Conservation (phyloP, 1,139 yeast genomes). For the Protomyces inundatus region DNA sequence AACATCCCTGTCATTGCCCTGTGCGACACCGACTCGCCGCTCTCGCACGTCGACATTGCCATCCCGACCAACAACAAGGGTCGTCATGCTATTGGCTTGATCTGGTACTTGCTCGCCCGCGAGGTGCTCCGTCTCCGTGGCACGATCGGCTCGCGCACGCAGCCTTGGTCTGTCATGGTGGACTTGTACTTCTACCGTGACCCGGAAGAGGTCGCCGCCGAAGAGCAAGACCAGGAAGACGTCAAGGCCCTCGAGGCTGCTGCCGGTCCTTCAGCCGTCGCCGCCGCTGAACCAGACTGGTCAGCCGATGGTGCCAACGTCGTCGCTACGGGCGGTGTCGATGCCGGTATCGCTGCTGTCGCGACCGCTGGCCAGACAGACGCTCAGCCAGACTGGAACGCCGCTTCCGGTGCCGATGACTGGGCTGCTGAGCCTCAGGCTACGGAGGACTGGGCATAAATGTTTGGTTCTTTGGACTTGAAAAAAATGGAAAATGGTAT, state of each 20-base stretch:
- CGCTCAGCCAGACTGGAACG: constrained; percentile 87
- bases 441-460: constrained; percentile 23
- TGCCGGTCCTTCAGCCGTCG: constrained; percentile 50
- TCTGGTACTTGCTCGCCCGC: constrained; percentile 99
- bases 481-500: background rate
- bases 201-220: constrained; percentile 86
- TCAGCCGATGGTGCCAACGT: constrained; percentile 53
- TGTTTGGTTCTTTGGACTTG: too few relatives aligned
- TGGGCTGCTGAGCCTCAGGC: constrained; percentile 26
- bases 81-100: constrained; percentile 98
- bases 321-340: constrained; percentile 56
- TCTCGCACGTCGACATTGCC: constrained; percentile 98
- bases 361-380: constrained; percentile 51
- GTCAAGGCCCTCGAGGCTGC: constrained; percentile 61
- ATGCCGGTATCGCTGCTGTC: constrained; percentile 84
- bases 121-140: constrained; percentile 99
- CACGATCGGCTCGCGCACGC: constrained; percentile 91
- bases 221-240: constrained; percentile 62
- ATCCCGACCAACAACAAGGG: constrained; percentile 99
- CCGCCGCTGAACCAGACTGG: constrained; percentile 38
- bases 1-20: constrained; percentile 99
- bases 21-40: constrained; percentile 97
- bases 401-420: constrained; percentile 46
- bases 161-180: constrained; percentile 99
- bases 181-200: constrained; percentile 99